Evolutionary conservation across 768 basidiomycete genomes (phyloP).

Genomic region (Termitomyces sp.): DNA sequence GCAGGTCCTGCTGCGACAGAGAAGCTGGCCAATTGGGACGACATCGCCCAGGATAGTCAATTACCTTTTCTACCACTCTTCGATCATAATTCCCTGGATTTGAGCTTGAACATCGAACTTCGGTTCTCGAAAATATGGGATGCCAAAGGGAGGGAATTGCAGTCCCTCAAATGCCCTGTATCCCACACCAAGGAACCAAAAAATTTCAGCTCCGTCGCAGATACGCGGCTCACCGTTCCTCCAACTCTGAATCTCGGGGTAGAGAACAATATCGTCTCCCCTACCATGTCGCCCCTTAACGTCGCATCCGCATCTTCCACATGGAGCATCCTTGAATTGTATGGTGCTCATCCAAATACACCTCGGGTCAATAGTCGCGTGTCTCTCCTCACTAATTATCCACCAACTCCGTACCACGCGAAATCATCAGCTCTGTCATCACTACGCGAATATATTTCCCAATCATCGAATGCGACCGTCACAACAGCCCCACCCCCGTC

Average conservation of each 20-base stretch:
- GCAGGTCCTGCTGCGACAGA: not conserved
- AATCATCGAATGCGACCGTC: not conserved
- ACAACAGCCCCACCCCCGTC: not conserved
- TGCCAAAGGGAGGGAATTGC: constrained; percentile 7
- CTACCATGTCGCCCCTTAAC: constrained; percentile 9
- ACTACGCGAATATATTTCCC: not conserved
- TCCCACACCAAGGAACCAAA: not conserved
- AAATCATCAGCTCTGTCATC: constrained; percentile 7
- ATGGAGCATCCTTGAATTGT: constrained; percentile 19
- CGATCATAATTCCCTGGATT: constrained; percentile 7
- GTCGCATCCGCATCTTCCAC: constrained; percentile 17
- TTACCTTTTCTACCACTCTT: constrained; percentile 8
- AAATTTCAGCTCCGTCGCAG: not conserved
- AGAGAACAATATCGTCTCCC: constrained; percentile 1
- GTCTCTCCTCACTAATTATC: constrained; percentile 6
- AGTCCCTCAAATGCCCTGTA: constrained; percentile 9
- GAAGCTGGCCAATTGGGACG: constrained; percentile 6
- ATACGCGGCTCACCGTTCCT: not conserved
- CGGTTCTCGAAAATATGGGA: constrained; percentile 14
- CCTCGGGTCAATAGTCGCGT: constrained; percentile 5
- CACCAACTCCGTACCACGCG: constrained; percentile 7
- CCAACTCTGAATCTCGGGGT: constrained; percentile 6
- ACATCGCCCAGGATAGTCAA: constrained; percentile 4
- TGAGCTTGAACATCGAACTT: constrained; percentile 13
- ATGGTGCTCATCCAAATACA: constrained; percentile 12